Conservation (phyloP, 1,284 basidiomycete genomes). For the Ganoderma leucocontextum region DNA sequence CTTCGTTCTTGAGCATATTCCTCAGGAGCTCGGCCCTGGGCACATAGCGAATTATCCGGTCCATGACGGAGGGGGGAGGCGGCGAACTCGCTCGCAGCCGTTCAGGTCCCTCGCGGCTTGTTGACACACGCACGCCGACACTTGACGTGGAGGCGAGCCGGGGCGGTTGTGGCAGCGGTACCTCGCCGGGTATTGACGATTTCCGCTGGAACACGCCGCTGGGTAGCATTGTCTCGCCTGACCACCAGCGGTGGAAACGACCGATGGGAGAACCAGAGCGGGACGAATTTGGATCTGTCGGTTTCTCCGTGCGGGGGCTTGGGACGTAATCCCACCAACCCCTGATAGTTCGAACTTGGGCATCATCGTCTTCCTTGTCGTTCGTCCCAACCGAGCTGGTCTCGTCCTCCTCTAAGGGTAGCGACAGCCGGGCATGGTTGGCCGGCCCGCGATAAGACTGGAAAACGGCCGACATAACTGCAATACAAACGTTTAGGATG, state of each 20-base stretch:
- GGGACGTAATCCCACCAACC: conserved; percentile 67
- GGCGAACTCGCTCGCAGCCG: conserved; percentile 24
- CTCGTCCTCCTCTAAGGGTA: conserved; percentile 46
- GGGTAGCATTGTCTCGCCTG: conserved; percentile 25
- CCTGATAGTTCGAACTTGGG: conserved; percentile 33
- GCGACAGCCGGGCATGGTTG: conserved; percentile 63
- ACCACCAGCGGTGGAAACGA: conserved; percentile 31
- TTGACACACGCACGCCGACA: conserved; percentile 24
- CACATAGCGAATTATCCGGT: conserved; percentile 57
- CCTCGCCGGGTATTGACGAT: conserved; percentile 34
- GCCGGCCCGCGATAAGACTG: conserved; percentile 58
- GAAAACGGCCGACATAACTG: conserved; percentile 67
- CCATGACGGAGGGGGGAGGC: conserved; percentile 50
- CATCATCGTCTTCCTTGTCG: conserved; percentile 41
- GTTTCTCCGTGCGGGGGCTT: conserved; percentile 23
- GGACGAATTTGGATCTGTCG: conserved; percentile 14
- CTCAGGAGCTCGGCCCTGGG: conserved; percentile 63
- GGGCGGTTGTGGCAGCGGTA: conserved; percentile 39
- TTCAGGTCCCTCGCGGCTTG: conserved; percentile 17
- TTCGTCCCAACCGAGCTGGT: conserved; percentile 40
- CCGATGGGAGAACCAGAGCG: conserved; percentile 14
- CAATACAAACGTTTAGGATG: conserved; percentile 4
- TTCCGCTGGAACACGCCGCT: conserved; percentile 39
- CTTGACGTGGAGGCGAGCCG: conserved; percentile 27
- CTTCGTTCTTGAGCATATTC: conserved; percentile 63